phyloP scores from a whole-genome alignment of 2,329 filamentous ascomycete genomes.

The Neofusicoccum parvum region DNA sequence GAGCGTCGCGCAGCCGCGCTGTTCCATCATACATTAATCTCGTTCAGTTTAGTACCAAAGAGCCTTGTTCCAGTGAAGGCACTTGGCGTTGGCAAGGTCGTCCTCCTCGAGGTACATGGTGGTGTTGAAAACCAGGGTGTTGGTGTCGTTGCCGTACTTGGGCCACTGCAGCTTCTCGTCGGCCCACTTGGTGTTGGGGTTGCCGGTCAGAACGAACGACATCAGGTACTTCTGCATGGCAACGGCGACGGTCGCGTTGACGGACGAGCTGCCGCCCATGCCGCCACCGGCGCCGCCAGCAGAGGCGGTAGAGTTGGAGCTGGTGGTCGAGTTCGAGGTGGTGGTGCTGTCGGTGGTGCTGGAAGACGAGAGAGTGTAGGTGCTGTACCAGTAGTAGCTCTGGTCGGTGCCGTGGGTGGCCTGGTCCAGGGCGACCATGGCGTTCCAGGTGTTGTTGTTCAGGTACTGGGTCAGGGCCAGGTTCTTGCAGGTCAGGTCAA shows the following conservation, averaged over 20 bases:
- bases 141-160: conserved; percentile 29
- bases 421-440: conserved; percentile 33
- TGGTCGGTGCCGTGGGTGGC: conserved; percentile 42
- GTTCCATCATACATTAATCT: no score
- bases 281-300: background rate
- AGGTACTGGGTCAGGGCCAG: conserved; percentile 39
- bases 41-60: conserved; percentile 34
- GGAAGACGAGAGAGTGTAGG: conserved; percentile 20
- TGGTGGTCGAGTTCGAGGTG: background rate
- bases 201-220: conserved; percentile 33
- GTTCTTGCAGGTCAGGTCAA: conserved; percentile 39
- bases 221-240: conserved; percentile 38
- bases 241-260: conserved; percentile 21
- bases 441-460: conserved; percentile 43
- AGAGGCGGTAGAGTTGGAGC: conserved; percentile 26
- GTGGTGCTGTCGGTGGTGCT: background rate
- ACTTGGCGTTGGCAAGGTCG: conserved; percentile 36
- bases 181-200: conserved; percentile 36
- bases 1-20: no score
- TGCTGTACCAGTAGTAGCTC: conserved; percentile 36
- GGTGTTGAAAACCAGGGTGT: conserved; percentile 36
- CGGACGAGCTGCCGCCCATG: conserved; percentile 9
- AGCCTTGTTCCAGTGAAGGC: conserved; percentile 38
- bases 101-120: conserved; percentile 35
- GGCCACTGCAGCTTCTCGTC: conserved; percentile 41